Conservation (phyloP, 768 basidiomycete species). For the Hypholoma sublateritium region DNA sequence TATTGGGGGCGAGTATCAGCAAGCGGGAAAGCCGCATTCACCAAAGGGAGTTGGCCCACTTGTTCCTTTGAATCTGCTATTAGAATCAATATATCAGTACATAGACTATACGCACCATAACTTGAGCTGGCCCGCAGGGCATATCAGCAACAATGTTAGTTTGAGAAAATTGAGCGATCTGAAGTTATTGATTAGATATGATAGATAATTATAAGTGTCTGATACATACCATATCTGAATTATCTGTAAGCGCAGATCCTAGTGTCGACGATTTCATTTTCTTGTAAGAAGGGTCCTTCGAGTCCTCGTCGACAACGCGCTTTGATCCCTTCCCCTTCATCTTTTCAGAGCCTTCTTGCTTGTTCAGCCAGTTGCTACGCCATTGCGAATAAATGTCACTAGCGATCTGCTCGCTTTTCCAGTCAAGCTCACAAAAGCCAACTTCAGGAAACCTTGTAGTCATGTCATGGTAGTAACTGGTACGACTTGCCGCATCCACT, state of each 20-base stretch:
- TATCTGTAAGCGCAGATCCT: not conserved
- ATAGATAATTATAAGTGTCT: not conserved
- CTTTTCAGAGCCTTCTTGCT: not conserved
- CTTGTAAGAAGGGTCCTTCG: constrained; percentile 10
- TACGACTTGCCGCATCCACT: constrained; percentile 2
- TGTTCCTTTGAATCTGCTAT: constrained; percentile 10
- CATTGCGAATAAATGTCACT: constrained; percentile 10
- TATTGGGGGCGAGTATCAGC: constrained; percentile 10
- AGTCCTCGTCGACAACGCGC: constrained; percentile 4
- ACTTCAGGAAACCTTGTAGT: constrained; percentile 10
- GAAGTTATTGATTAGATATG: not conserved
- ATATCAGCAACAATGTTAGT: not conserved
- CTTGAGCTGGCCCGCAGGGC: constrained; percentile 3
- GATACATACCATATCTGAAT: not conserved
- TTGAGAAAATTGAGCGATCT: not conserved
- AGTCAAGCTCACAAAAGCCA: constrained; percentile 12
- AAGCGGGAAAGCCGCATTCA: constrained; percentile 7
- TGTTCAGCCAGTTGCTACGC: constrained; percentile 6
- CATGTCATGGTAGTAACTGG: constrained; percentile 7
- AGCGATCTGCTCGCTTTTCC: constrained; percentile 15
- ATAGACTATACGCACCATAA: constrained; percentile 8
- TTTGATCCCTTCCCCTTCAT: constrained; percentile 11
- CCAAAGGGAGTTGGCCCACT: constrained; percentile 8
- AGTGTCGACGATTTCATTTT: constrained; percentile 6
- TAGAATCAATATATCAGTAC: constrained; percentile 3